Evolutionary conservation across 192 early-diverging fungal species (phyloP).

Genomic region (Backusella morwellensis): DNA sequence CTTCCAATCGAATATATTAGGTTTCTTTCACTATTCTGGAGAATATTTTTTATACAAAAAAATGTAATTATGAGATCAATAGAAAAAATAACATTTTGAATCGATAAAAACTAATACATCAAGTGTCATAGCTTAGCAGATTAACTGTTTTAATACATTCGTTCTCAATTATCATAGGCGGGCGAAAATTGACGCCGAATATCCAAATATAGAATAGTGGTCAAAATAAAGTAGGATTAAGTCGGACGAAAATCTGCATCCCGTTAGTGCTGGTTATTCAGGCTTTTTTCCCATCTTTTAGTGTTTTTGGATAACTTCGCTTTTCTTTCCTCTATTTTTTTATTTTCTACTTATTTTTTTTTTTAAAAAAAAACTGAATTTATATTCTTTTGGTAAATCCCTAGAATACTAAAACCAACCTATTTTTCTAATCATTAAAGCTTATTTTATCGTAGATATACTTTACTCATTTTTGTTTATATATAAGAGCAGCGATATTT

Average conservation of each 20-base stretch:
- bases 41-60: neutral
- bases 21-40: neutral
- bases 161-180: neutral
- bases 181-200: neutral
- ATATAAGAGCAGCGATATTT: neutral
- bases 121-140: no score
- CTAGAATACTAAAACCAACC: neutral
- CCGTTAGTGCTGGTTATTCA: neutral
- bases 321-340: conserved; percentile 3
- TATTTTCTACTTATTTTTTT: neutral
- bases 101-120: no score
- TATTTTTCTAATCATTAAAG: no score
- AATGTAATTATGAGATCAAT: neutral
- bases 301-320: conserved; percentile 2
- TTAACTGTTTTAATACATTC: neutral
- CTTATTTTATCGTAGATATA: neutral
- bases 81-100: neutral
- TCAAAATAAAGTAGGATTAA: conserved; percentile 1
- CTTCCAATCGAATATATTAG: neutral
- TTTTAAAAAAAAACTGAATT: neutral
- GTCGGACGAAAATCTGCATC: conserved; percentile 1
- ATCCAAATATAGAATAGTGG: conserved; percentile 6
- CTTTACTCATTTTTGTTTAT: neutral
- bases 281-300: neutral
- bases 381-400: neutral